Percentiles rank a stretch among this genome's conserved stretches.
Evolutionary conservation across 2,329 filamentous ascomycete genomes (phyloP).

Genomic region (Cryphonectria naterciae): DNA sequence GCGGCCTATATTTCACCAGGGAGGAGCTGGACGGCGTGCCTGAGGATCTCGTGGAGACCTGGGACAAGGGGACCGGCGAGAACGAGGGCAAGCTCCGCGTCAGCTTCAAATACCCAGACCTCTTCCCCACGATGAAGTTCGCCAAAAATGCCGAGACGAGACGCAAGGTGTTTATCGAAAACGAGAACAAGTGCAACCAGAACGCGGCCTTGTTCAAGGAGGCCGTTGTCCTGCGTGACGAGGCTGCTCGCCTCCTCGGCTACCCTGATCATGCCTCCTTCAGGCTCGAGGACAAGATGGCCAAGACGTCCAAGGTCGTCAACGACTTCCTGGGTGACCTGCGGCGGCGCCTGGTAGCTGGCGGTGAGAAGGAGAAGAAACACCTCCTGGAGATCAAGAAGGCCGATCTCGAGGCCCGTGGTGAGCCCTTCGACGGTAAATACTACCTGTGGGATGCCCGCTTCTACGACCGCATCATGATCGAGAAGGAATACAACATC

Average conservation of each 20-base stretch:
- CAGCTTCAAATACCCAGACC: slow-evolving; percentile 82
- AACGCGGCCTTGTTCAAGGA: slow-evolving; percentile 78
- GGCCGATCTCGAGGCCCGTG: slow-evolving; percentile 64
- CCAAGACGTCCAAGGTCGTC: slow-evolving; percentile 74
- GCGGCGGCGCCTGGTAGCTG: slow-evolving; percentile 66
- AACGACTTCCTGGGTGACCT: slow-evolving; percentile 74
- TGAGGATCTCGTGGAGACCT: slow-evolving; percentile 64
- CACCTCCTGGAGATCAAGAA: slow-evolving; percentile 77
- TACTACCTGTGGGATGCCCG: slow-evolving; percentile 85
- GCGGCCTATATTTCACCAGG: slow-evolving; percentile 77
- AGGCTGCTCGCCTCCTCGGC: slow-evolving; percentile 75
- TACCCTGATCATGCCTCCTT: slow-evolving; percentile 79
- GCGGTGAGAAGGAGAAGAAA: slow-evolving; percentile 71
- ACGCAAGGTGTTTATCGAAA: slow-evolving; percentile 70
- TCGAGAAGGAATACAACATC: slow-evolving; percentile 79
- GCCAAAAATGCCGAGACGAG: slow-evolving; percentile 71
- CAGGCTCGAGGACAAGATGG: slow-evolving; percentile 83
- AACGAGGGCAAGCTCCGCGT: slow-evolving; percentile 74
- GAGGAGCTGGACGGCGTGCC: slow-evolving; percentile 78
- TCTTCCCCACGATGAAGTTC: slow-evolving; percentile 79
- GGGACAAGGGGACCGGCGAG: slow-evolving; percentile 73
- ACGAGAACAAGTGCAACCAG: slow-evolving; percentile 79
- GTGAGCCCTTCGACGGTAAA: slow-evolving; percentile 64
- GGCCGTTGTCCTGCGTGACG: slow-evolving; percentile 74
- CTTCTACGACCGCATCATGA: slow-evolving; percentile 79